Percentiles rank a stretch among this genome's conserved stretches.
Conservation (phyloP, 345 rosid species). For the Euclidium syriacum region DNA sequence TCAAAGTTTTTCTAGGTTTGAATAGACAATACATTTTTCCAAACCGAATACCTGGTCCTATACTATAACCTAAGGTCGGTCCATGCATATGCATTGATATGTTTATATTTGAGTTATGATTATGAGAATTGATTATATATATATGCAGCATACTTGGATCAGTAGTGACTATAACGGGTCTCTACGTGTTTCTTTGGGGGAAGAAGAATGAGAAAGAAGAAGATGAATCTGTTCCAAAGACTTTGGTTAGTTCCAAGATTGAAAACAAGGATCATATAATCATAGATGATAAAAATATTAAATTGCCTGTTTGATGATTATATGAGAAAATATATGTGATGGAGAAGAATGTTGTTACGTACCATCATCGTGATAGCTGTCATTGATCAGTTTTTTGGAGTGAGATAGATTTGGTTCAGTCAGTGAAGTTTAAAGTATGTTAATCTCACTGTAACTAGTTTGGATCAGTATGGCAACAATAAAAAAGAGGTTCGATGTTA, state of each 20-base stretch:
- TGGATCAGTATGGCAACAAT: neutral
- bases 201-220: slow-evolving; percentile 15
- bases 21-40: no score
- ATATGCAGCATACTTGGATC: slow-evolving; percentile 30
- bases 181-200: slow-evolving; percentile 35
- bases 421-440: neutral
- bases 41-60: no score
- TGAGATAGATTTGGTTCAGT: neutral
- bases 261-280: slow-evolving; percentile 1
- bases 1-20: no score
- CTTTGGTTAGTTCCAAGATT: neutral
- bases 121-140: neutral
- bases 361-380: neutral
- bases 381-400: neutral
- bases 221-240: slow-evolving; percentile 2
- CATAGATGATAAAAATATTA: neutral
- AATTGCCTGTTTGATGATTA: slow-evolving; percentile 15
- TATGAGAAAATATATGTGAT: neutral
- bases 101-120: neutral
- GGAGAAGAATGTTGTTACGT: neutral
- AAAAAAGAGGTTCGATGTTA: neutral
- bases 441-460: neutral
- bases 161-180: slow-evolving; percentile 22
- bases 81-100: neutral
- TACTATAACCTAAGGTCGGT: neutral